Evolutionary conservation across 1,284 basidiomycete genomes (phyloP).

Genomic region (Golubevia sp.): DNA sequence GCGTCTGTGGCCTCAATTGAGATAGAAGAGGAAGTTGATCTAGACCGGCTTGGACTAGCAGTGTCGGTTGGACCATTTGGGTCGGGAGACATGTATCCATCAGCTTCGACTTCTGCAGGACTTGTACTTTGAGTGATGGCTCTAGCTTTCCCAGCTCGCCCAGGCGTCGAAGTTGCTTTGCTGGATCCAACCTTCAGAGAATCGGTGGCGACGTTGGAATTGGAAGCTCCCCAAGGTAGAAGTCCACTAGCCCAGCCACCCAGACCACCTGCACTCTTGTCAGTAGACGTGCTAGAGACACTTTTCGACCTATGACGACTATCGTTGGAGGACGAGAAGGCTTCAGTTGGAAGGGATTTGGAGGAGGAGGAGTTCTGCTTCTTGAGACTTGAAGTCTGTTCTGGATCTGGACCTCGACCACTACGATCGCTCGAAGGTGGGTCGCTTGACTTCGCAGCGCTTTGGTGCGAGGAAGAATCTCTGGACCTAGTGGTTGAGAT

Average conservation of each 20-base stretch:
- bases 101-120: slow-evolving; percentile 10
- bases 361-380: slow-evolving; percentile 17
- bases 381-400: background rate
- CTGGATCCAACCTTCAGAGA: slow-evolving; percentile 24
- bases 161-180: background rate
- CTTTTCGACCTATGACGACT: background rate
- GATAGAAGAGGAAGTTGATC: slow-evolving; percentile 6
- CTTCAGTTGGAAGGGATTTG: slow-evolving; percentile 16
- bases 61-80: background rate
- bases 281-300: background rate
- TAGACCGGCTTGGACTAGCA: background rate
- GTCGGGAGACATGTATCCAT: slow-evolving; percentile 12
- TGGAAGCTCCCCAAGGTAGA: slow-evolving; percentile 27
- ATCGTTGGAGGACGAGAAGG: slow-evolving; percentile 10
- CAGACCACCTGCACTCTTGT: slow-evolving; percentile 7
- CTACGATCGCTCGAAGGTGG: too few relatives aligned
- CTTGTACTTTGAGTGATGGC: slow-evolving; percentile 5
- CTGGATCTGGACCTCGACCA: too few relatives aligned
- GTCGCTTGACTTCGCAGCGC: slow-evolving; percentile 5
- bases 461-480: slow-evolving; percentile 18
- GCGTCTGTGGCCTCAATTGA: background rate
- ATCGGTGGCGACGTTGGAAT: slow-evolving; percentile 25
- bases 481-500: background rate
- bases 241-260: slow-evolving; percentile 37
- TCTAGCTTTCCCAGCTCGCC: slow-evolving; percentile 3